Evolutionary conservation across 495 filamentous ascomycete genomes (phyloP), one percentile per base, ranked within the genome.

Genomic region (Thermothielavioides terrestris): DNA sequence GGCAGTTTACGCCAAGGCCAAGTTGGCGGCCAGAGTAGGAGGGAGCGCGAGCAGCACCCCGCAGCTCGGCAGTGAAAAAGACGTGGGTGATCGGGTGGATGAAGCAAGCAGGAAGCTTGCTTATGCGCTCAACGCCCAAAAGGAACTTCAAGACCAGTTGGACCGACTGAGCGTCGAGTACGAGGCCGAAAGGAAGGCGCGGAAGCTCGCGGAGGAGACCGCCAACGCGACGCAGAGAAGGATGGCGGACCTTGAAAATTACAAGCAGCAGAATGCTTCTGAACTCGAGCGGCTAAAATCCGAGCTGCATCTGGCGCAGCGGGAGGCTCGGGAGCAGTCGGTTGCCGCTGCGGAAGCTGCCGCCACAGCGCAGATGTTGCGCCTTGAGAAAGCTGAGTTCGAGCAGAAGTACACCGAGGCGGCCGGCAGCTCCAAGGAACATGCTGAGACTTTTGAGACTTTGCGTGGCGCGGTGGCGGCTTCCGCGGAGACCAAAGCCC

Each of bases 1-100:
- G 66, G 92, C 94, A 0, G 85, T 89, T 1, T 97, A 96, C 70
- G 88, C 89, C 20, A 94, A 94, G 59, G 87, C 94, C 6, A 94
- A 88, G 59, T 74, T 95, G 15, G 92, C 89, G 32, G 89, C 89
- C 2, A 85, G 88, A 51, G 77, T 45, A 6, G 62, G 80, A 44
- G 83, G 84, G 15, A 88, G 85, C 50, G 77, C 81, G 49, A 71
- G 73, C 17, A 81, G 84, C 45, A 85, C 85, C 2, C 82, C 86
- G 8, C 82, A 85, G 54, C 78, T 80, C 0, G 88, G 89, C 50
- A 66, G 65, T 10, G 83, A 85, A 25, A 67, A 71, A 30, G 79
- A 79, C 17, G 71, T 76, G 8, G 75, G 78, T 21, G 87, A 89
- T 47, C 81, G 88, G 14, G 71, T 76, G n/a, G 76, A 71, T 6